phyloP scores from a whole-genome alignment of 352 stramenopile species.

The Phytopythium chamaehyphon region DNA sequence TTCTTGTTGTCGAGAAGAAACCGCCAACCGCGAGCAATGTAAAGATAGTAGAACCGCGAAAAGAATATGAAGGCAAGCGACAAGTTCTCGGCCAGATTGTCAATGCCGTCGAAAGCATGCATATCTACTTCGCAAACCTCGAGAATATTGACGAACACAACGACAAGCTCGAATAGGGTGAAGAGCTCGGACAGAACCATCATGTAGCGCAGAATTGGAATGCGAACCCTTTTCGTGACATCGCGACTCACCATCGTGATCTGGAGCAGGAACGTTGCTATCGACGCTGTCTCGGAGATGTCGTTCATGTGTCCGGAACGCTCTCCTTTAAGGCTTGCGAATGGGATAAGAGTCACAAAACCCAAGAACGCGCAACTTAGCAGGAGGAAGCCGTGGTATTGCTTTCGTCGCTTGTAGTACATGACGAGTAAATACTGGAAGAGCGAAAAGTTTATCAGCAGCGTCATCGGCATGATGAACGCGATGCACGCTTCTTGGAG shows the following conservation, averaged over 20 bases:
- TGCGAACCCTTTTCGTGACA: constrained; percentile 18
- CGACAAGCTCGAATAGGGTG: constrained; percentile 9
- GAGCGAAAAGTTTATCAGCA: constrained; percentile 26
- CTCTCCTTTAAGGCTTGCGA: constrained; percentile 2
- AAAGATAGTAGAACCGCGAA: constrained; percentile 25
- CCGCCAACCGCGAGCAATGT: constrained; percentile 10
- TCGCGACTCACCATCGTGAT: constrained; percentile 31
- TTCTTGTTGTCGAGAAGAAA: constrained; percentile 7
- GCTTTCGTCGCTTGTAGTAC: constrained; percentile 10
- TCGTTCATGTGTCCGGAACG: constrained; percentile 18
- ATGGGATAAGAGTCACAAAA: constrained; percentile 18
- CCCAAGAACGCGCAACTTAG: constrained; percentile 8
- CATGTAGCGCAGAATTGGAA: constrained; percentile 19
- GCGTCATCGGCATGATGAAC: constrained; percentile 23
- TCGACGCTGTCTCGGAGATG: constrained; percentile 28
- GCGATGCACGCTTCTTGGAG: constrained; percentile 1
- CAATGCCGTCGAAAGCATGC: neutral
- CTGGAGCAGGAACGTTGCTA: constrained; percentile 33
- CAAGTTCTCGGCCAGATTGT: constrained; percentile 12
- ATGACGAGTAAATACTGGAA: constrained; percentile 30
- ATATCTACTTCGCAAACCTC: constrained; percentile 5
- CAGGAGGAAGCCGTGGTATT: constrained; percentile 11
- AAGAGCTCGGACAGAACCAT: constrained; percentile 20
- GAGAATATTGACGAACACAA: constrained; percentile 5
- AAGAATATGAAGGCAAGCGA: constrained; percentile 16